Percentiles rank a stretch among this genome's conserved stretches.
phyloP scores from a whole-genome alignment of 139 green algal genomes.

The Yamagishiella unicocca region DNA sequence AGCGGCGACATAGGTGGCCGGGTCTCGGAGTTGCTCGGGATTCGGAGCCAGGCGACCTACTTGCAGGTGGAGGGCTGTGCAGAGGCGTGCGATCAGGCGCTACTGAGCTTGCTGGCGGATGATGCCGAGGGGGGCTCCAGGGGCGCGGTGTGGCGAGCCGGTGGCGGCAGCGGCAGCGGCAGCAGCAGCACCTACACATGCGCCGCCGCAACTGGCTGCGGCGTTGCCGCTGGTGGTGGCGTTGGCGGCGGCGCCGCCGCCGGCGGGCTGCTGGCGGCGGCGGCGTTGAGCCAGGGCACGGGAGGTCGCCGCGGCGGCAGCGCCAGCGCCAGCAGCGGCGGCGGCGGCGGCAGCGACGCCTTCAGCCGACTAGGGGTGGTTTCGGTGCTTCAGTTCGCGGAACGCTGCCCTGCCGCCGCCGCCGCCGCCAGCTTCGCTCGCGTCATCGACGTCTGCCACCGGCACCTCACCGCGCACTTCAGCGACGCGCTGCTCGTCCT shows the following conservation, averaged over 20 bases:
- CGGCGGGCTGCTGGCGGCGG: not conserved
- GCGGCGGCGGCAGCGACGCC: not conserved
- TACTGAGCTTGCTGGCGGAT: not conserved
- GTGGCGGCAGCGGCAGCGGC: not conserved
- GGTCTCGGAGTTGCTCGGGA: not conserved
- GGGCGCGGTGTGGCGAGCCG: not conserved
- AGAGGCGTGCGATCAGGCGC: not conserved
- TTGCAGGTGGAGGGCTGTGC: conserved; percentile 13
- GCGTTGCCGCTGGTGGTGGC: not conserved
- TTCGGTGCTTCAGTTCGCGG: not conserved
- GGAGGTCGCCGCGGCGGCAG: not conserved
- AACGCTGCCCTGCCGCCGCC: not conserved
- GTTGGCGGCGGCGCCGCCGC: not conserved
- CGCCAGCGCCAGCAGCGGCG: not conserved
- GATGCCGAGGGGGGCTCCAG: not conserved
- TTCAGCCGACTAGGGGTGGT: not conserved
- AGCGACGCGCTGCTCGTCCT: not conserved
- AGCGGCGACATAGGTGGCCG: not conserved
- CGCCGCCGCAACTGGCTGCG: not conserved
- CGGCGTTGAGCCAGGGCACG: too few species aligned
- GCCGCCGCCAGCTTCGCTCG: not conserved
- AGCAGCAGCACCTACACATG: not conserved
- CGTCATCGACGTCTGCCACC: not conserved
- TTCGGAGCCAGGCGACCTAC: conserved; percentile 6
- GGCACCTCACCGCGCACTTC: not conserved